Base-by-base conservation (phyloP, 352 stramenopile genomes). In the Pythium grandisporangium region DNA sequence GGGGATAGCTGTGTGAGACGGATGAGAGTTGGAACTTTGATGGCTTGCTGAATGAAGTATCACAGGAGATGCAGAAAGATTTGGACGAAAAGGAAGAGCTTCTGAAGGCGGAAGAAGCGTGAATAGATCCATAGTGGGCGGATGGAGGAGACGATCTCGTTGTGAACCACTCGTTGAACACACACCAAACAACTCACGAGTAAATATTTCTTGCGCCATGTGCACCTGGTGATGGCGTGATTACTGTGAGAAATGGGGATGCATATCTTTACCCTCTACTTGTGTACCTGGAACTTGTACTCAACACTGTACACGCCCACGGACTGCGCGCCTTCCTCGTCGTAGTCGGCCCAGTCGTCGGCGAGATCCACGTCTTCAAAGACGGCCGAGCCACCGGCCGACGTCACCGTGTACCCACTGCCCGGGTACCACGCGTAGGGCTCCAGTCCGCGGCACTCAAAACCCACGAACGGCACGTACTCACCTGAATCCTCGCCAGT, bases 271-370 rank as follows among this genome's bases (percentile, higher is more conserved):
- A 37, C 11, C 42, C 40, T 38, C 37, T 80, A 85, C 55, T 88
- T 89, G 63, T 82, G 72, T 53, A 81, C 72, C 27, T 74, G 42
- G 23, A 94, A 84, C 58, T 90, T 91, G 65, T 81, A 79, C 53
- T 89, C 74, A 37, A 94, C 33, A 14, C 59, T 36, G 57, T 87
- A 91, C 26, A 94, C 37, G 19, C 81, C 81, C 11, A 94, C 74
- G 1, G 76, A 83, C 49, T 89, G 72, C 21, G 57, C 61, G 27
- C 65, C 74, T 48, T 94, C 81, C 19, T 81, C 77, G 45, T 94
- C 81, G 53, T 90, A 94, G 37, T 94, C 79, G 11, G 67, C 72
- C 77, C 80, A 94, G 53, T 94, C 81, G 24, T 91, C 81, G 32
- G 64, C 72, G 30, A 90, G 50, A 42, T 92, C 77, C 21, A 87